phyloP scores from a whole-genome alignment of 345 rosid genomes.

The Brassica napus region Da-Ae NC_063448.1:53154001-53154500 shows the following conservation, averaged over 20 bases:
- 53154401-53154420: background rate
- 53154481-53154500: background rate
- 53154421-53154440: background rate
- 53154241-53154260: background rate
- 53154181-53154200: too few species aligned
- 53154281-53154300: background rate
- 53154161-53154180: too few species aligned
- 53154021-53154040: constrained; percentile 17
- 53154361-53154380: background rate
- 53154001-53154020: constrained; percentile 26
- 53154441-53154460: background rate
- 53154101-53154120: too few species aligned
- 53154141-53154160: too few species aligned
- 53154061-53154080: background rate
- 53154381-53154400: background rate
- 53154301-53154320: background rate
- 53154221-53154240: background rate
- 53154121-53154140: too few species aligned
- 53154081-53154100: too few species aligned
- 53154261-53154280: background rate
- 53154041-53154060: constrained; percentile 31
- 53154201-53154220: too few species aligned
- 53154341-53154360: background rate
- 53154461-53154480: background rate
- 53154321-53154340: background rate